phyloP scores from a whole-genome alignment of 441 rosid species.

The Dalechampia spathulata region DNA sequence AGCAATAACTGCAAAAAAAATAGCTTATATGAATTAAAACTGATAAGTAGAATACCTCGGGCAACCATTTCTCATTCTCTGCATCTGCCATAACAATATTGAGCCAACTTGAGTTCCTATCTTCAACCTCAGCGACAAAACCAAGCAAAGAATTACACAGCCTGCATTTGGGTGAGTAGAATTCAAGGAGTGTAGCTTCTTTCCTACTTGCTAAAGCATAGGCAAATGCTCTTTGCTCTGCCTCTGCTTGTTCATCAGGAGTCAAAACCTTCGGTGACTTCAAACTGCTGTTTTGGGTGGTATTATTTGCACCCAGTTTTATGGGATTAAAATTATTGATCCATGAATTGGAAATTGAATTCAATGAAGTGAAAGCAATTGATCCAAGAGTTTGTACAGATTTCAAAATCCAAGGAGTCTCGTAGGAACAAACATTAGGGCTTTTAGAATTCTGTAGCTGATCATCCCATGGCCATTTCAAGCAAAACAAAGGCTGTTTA shows the following conservation, averaged over 20 bases:
- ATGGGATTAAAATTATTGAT: conserved; percentile 19
- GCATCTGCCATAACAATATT: conserved; percentile 93
- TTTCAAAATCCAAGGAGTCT: conserved; percentile 71
- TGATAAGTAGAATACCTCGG: too few relatives aligned
- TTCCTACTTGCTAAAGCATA: conserved; percentile 69
- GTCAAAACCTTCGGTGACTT: conserved; percentile 33
- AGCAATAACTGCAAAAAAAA: too few relatives aligned
- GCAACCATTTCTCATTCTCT: conserved; percentile 86
- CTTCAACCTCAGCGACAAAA: conserved; percentile 64
- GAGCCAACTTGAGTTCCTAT: conserved; percentile 72
- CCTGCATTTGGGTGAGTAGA: conserved; percentile 85
- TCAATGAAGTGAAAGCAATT: conserved; percentile 46
- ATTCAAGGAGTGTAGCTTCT: conserved; percentile 71
- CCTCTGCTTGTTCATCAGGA: conserved; percentile 69
- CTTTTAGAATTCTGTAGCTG: conserved; percentile 24
- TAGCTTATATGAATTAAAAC: too few relatives aligned
- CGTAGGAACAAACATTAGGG: conserved; percentile 39
- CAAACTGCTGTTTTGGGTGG: conserved; percentile 15
- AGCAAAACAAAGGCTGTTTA: conserved; percentile 49
- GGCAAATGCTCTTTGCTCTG: conserved; percentile 83
- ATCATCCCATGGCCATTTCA: conserved; percentile 79
- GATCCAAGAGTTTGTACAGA: conserved; percentile 65
- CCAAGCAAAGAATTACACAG: conserved; percentile 67
- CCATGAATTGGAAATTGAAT: conserved; percentile 31
- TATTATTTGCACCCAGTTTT: conserved; percentile 17